Conservation (phyloP, 495 filamentous ascomycete species). For the Patellaria atrata region DNA sequence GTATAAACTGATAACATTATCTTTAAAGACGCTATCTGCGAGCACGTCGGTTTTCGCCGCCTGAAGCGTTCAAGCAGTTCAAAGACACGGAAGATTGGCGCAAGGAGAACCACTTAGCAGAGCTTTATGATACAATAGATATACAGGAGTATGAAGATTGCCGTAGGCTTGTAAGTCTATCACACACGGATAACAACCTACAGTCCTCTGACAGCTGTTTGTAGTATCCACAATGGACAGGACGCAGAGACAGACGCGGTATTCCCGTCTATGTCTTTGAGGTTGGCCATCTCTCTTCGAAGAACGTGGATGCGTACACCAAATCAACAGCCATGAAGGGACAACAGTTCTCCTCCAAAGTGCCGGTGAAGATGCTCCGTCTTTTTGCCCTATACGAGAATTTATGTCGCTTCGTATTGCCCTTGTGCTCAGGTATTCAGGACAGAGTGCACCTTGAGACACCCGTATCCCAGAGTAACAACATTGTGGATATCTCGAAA, state of each 20-base stretch:
- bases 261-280: slow-evolving; percentile 85
- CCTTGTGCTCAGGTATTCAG: slow-evolving; percentile 55
- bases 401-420: slow-evolving; percentile 72
- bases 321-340: slow-evolving; percentile 39
- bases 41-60: slow-evolving; percentile 56
- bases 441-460: slow-evolving; percentile 56
- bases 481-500: slow-evolving; percentile 75
- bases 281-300: slow-evolving; percentile 64
- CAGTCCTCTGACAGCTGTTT: slow-evolving; percentile 7
- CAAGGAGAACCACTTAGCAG: slow-evolving; percentile 46
- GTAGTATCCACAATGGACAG: slow-evolving; percentile 89
- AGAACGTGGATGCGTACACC: slow-evolving; percentile 66
- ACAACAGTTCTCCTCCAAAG: slow-evolving; percentile 32
- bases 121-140: slow-evolving; percentile 36
- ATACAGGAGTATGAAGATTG: slow-evolving; percentile 68
- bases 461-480: slow-evolving; percentile 73
- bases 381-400: slow-evolving; percentile 85
- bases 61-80: slow-evolving; percentile 70
- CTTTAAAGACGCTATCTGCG: slow-evolving; percentile 57
- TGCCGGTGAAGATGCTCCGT: slow-evolving; percentile 49
- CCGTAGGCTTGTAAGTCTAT: slow-evolving; percentile 49
- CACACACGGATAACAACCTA: slow-evolving; percentile 1
- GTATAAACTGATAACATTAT: no score
- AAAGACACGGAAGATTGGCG: slow-evolving; percentile 82
- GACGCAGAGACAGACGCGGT: slow-evolving; percentile 70